phyloP scores from a whole-genome alignment of 1,284 basidiomycete genomes.

The Pulchroboletus neoregius region DNA sequence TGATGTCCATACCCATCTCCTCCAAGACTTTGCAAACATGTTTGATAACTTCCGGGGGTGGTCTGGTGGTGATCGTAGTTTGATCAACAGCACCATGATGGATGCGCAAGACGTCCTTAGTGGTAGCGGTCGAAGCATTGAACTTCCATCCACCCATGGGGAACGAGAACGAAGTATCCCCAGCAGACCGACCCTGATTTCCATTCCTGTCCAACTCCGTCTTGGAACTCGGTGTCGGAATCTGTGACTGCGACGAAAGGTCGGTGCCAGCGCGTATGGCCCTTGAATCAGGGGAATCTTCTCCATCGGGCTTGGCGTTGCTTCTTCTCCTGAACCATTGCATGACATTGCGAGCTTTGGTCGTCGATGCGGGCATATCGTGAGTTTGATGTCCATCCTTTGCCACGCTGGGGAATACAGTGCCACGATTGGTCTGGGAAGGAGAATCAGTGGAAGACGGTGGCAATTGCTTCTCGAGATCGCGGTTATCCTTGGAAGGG shows the following conservation, averaged over 20 bases:
- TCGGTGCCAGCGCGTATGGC: conserved; percentile 20
- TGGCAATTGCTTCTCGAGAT: conserved; percentile 34
- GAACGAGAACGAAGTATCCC: conserved; percentile 33
- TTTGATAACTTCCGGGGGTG: conserved; percentile 84
- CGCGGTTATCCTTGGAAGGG: conserved; percentile 33
- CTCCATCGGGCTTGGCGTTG: conserved; percentile 48
- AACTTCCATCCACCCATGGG: conserved; percentile 34
- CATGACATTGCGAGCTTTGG: conserved; percentile 75
- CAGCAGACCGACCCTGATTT: conserved; percentile 31
- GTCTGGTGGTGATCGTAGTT: conserved; percentile 81
- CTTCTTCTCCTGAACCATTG: conserved; percentile 75
- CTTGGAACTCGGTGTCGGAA: conserved; percentile 30
- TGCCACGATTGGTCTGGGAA: conserved; percentile 22
- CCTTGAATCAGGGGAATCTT: conserved; percentile 27
- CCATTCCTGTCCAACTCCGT: conserved; percentile 23
- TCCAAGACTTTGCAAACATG: conserved; percentile 79
- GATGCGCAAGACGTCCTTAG: conserved; percentile 69
- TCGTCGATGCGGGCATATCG: conserved; percentile 61
- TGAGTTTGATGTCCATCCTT: conserved; percentile 29
- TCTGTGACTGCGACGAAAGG: conserved; percentile 29
- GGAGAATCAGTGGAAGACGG: conserved; percentile 30
- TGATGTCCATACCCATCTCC: conserved; percentile 89
- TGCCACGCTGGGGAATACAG: conserved; percentile 27
- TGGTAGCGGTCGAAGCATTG: conserved; percentile 25
- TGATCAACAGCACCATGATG: conserved; percentile 95